A percentile compares a stretch with the other conserved stretches of the same genome.
Evolutionary conservation across 2,329 filamentous ascomycete species (phyloP).

Genomic region (Diplodia seriata): DNA sequence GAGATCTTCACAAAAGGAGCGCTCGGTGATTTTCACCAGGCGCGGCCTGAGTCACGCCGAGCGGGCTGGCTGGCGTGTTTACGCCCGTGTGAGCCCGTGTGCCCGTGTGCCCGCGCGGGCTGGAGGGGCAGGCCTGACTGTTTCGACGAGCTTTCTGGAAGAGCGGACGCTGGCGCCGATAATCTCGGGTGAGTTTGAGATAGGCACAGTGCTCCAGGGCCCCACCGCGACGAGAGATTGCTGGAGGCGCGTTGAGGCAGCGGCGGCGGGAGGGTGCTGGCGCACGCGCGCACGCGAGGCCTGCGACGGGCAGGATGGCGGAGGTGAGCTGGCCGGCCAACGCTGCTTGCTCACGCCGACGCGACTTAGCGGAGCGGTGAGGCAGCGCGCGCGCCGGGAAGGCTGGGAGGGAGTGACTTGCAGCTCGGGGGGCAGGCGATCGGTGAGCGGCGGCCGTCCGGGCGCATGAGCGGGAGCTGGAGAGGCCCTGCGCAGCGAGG

Average conservation of each 20-base stretch:
- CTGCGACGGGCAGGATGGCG: background rate
- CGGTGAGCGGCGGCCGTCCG: constrained; percentile 1
- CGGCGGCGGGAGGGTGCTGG: constrained; percentile 6
- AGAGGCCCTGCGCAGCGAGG: constrained; percentile 25
- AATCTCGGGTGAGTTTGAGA: constrained; percentile 41
- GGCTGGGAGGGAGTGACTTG: constrained; percentile 20
- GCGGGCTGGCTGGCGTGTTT: constrained; percentile 24
- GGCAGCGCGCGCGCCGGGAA: constrained; percentile 20
- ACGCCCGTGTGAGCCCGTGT: constrained; percentile 13
- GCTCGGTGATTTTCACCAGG: constrained; percentile 33
- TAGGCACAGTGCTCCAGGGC: constrained; percentile 37
- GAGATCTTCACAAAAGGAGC: constrained; percentile 34
- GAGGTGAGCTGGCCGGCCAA: constrained; percentile 33
- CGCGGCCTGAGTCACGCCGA: constrained; percentile 32
- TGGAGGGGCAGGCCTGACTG: constrained; percentile 29
- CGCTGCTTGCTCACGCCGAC: constrained; percentile 26
- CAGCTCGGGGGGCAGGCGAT: constrained; percentile 27
- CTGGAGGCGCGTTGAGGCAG: constrained; percentile 18
- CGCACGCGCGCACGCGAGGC: constrained; percentile 14
- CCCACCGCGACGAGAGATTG: constrained; percentile 32
- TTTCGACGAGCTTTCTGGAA: constrained; percentile 33
- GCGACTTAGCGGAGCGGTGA: constrained; percentile 30
- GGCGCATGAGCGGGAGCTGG: constrained; percentile 6
- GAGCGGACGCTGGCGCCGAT: constrained; percentile 31
- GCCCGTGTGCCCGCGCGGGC: constrained; percentile 15